Conservation (phyloP, 106 monocot genomes). For the Allium sativum region DNA sequence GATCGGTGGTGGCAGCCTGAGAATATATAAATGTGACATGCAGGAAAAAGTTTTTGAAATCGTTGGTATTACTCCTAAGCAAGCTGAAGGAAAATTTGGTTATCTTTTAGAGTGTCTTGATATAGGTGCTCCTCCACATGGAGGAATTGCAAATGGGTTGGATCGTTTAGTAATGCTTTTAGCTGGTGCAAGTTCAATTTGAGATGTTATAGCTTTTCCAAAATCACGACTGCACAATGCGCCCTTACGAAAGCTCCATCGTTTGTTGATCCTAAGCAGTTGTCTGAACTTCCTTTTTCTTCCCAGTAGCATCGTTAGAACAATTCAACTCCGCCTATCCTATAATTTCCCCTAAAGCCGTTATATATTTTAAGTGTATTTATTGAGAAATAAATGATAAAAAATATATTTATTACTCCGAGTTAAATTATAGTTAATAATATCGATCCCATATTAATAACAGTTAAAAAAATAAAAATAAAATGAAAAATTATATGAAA, state of each 20-base stretch:
- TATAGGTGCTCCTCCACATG: constrained; percentile 97
- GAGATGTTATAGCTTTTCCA: constrained; percentile 97
- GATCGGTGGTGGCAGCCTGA: constrained; percentile 99
- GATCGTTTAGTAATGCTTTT: constrained; percentile 93
- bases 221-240: constrained; percentile 91
- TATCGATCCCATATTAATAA: too few species aligned
- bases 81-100: constrained; percentile 98
- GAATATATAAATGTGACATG: constrained; percentile 87
- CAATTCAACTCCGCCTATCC: too few species aligned
- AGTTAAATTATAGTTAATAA: too few species aligned
- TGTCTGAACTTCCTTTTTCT: constrained; percentile 61
- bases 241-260: constrained; percentile 85
- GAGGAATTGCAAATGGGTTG: constrained; percentile 92
- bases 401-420: too few species aligned
- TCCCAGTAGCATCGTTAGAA: not conserved
- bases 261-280: constrained; percentile 60
- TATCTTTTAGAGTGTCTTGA: constrained; percentile 91
- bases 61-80: constrained; percentile 58
- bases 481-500: too few species aligned
- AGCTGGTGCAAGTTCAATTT: constrained; percentile 77
- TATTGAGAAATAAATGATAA: too few species aligned
- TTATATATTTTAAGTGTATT: too few species aligned
- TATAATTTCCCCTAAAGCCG: too few species aligned
- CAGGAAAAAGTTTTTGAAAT: constrained; percentile 94
- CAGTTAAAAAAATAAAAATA: too few species aligned